Evolutionary conservation across 208 protist genomes (phyloP).

Genomic region (Leishmania major): DNA sequence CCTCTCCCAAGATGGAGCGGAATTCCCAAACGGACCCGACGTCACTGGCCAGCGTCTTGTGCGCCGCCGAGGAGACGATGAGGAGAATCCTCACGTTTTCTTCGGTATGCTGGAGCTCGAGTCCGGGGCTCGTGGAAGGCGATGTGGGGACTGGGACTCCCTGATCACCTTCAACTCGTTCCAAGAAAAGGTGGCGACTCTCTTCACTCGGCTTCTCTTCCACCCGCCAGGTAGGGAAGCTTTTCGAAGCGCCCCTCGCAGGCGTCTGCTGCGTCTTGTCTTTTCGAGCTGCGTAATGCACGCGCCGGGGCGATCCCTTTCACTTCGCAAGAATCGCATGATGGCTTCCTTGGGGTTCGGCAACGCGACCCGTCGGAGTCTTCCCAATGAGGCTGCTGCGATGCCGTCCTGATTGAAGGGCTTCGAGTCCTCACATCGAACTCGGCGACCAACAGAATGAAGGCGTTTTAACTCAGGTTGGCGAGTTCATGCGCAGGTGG

Average conservation of each 20-base stretch:
- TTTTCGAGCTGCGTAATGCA: not conserved
- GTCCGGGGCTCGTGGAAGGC: not conserved
- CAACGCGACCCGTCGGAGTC: not conserved
- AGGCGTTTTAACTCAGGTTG: not conserved
- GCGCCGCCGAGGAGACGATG: not conserved
- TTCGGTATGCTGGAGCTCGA: not conserved
- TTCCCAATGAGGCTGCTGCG: not conserved
- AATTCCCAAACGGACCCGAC: no score
- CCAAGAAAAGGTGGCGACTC: not conserved
- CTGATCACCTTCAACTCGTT: not conserved
- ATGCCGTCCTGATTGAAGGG: not conserved
- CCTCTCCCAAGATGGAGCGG: no score
- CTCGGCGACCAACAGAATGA: no score
- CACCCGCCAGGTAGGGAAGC: not conserved
- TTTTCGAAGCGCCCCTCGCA: not conserved
- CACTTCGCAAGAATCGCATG: not conserved
- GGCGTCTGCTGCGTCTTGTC: not conserved
- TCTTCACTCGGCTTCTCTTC: not conserved
- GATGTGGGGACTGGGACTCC: not conserved
- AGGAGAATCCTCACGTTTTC: not conserved
- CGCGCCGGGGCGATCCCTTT: not conserved
- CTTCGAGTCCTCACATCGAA: not conserved
- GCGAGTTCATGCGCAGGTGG: not conserved
- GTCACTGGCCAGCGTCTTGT: not conserved
- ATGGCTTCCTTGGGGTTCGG: not conserved